A percentile compares a stretch with the other conserved stretches of the same genome.
Conservation (phyloP, 2,329 filamentous ascomycete species). For the Bisporella sp. region DNA sequence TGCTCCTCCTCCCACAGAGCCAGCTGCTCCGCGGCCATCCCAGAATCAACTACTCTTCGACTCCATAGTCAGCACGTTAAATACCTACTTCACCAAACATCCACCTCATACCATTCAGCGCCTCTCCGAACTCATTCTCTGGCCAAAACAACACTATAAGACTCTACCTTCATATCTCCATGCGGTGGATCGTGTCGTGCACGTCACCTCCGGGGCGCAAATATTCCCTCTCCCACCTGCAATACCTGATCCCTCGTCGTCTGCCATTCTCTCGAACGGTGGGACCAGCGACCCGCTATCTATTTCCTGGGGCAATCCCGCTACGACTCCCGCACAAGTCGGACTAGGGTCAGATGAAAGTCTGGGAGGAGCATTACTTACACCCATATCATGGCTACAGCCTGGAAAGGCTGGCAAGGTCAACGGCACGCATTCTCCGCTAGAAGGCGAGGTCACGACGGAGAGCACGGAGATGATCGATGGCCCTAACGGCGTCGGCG, state of each 20-base stretch:
- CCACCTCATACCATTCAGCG: slow-evolving; percentile 93
- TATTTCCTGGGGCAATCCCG: slow-evolving; percentile 40
- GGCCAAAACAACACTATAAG: slow-evolving; percentile 72
- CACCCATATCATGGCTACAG: slow-evolving; percentile 83
- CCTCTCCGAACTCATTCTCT: slow-evolving; percentile 76
- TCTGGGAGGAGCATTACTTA: slow-evolving; percentile 82
- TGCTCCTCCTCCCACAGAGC: slow-evolving; percentile 37
- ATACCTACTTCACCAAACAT: slow-evolving; percentile 58
- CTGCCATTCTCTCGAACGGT: slow-evolving; percentile 54
- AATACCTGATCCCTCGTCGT: slow-evolving; percentile 48
- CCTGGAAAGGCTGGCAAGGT: slow-evolving; percentile 31
- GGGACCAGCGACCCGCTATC: slow-evolving; percentile 32
- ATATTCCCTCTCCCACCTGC: slow-evolving; percentile 76
- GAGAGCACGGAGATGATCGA: slow-evolving; percentile 77
- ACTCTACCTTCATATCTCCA: slow-evolving; percentile 80
- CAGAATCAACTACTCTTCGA: slow-evolving; percentile 56
- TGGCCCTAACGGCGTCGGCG: slow-evolving; percentile 70
- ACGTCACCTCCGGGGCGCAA: slow-evolving; percentile 75
- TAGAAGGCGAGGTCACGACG: slow-evolving; percentile 50
- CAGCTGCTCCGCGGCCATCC: slow-evolving; percentile 47
- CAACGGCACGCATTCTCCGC: slow-evolving; percentile 17
- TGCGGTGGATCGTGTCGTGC: slow-evolving; percentile 83
- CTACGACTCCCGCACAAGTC: slow-evolving; percentile 31
- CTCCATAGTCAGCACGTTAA: slow-evolving; percentile 55
- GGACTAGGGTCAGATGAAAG: slow-evolving; percentile 77